Base-by-base conservation (phyloP, 2,329 filamentous ascomycete genomes). In the Fusarium tupiense region DNA sequence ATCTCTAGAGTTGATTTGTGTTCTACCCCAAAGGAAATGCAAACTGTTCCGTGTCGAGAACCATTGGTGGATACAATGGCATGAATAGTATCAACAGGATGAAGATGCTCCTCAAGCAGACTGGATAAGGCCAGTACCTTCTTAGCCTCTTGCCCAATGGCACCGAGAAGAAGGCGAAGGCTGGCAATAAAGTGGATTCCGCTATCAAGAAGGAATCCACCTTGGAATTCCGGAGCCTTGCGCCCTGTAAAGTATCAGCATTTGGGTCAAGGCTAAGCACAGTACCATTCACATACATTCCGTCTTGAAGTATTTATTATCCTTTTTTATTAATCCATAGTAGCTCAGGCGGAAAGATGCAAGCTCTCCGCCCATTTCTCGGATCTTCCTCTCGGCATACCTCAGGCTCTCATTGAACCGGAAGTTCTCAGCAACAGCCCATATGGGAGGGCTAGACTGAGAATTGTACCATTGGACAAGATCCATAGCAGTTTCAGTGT, bases 131-230 rank as follows among this genome's bases (percentile, higher is more conserved):
- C 67, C 22, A 56, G 44, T 17, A 70, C 38, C 16, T 24, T 20
- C 46, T 33, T 19, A 9, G 64, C 52, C 5, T 70, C 29, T 7
- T 72, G 59, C 22, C 69, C 62, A 16, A 54, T 4, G 6, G 66
- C 58, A 20, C 19, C 14, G 4, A 72, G 44, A 12, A 72, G 54
- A 17, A 50, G 40, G 5, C 6, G 43, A 16, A 73, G 57, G 16
- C 63, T 70, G 10, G 65, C 71, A 40, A 72, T 49, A n/a, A 67
- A 72, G 57, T 73, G 71, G 41, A 73, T 70, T 13, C 71, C 71
- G 16, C 64, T 58, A 37, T 73, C 71, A 3, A 61, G 61, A 16
- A 63, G 35, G 35, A 58, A 63, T 13, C 52, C 61, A 10, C 61
- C 61, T 35, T 58, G 61, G 16, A 69, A 62, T 4, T 58, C 54